phyloP scores from a whole-genome alignment of 2,329 filamentous ascomycete species.

The Metarhizium album region DNA sequence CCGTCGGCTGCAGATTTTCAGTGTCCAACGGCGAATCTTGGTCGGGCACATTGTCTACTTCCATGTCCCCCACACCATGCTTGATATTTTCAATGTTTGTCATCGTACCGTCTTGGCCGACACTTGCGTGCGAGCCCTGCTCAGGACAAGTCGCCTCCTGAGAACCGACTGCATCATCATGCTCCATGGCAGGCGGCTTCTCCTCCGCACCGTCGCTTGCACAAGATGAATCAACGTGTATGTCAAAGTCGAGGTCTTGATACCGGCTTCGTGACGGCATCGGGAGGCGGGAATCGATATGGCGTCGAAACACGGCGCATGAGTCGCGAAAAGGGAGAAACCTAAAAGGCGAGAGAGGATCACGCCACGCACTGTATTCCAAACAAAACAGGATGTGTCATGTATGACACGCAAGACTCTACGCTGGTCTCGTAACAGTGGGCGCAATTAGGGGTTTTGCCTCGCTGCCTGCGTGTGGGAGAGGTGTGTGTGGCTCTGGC shows the following conservation, averaged over 20 bases:
- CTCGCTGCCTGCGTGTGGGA: slow-evolving; percentile 2
- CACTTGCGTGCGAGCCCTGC: not conserved
- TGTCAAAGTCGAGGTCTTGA: slow-evolving; percentile 33
- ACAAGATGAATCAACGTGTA: slow-evolving; percentile 37
- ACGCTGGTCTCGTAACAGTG: not conserved
- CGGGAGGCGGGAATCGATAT: not conserved
- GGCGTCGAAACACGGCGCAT: slow-evolving; percentile 4
- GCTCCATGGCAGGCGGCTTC: slow-evolving; percentile 4
- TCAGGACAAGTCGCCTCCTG: not conserved
- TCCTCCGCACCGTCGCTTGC: slow-evolving; percentile 19
- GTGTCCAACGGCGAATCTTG: not conserved
- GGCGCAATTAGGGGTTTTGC: not conserved
- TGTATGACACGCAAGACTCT: not conserved
- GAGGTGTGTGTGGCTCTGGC: slow-evolving; percentile 17
- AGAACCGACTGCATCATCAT: slow-evolving; percentile 1
- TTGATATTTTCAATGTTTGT: not conserved
- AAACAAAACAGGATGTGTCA: not conserved
- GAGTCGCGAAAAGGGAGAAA: slow-evolving; percentile 2
- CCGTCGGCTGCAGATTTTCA: slow-evolving; percentile 2
- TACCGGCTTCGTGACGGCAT: slow-evolving; percentile 18
- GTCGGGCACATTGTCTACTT: not conserved
- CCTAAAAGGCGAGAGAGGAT: not conserved
- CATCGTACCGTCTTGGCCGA: not conserved
- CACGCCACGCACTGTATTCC: slow-evolving; percentile 1
- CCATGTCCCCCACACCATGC: not conserved